phyloP scores from a whole-genome alignment of 2,329 filamentous ascomycete genomes.

The Colletotrichum navitas region DNA sequence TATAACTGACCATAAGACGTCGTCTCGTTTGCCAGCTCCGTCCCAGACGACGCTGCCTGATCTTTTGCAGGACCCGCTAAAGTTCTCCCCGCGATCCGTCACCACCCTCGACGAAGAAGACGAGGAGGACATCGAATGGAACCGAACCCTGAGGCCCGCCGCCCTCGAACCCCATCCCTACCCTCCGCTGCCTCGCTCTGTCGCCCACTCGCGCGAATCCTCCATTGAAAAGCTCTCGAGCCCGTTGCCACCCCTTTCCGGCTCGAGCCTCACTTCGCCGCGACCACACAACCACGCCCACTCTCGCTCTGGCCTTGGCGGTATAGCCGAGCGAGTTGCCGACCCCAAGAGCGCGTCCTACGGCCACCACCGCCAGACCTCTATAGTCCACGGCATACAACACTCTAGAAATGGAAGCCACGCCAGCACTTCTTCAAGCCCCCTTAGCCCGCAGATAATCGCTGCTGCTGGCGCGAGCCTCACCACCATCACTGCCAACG shows the following conservation, averaged over 20 bases:
- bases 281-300: conserved; percentile 55
- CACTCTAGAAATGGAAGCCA: conserved; percentile 92
- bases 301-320: conserved; percentile 57
- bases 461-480: conserved; percentile 72
- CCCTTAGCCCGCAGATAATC: conserved; percentile 89
- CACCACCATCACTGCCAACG: conserved; percentile 61
- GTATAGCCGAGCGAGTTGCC: conserved; percentile 64
- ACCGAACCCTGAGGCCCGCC: conserved; percentile 63
- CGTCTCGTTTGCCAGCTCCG: conserved; percentile 59
- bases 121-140: conserved; percentile 62
- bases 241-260: conserved; percentile 38
- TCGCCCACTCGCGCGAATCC: conserved; percentile 69
- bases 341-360: conserved; percentile 71
- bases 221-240: conserved; percentile 65
- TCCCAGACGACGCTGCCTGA: conserved; percentile 71
- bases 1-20: conserved; percentile 43
- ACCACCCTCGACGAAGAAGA: conserved; percentile 67
- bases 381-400: conserved; percentile 95
- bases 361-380: conserved; percentile 95
- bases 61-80: conserved; percentile 64
- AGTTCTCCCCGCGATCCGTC: conserved; percentile 64
- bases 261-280: conserved; percentile 51
- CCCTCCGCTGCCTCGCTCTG: conserved; percentile 53
- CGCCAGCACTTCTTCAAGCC: conserved; percentile 83
- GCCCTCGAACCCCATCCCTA: conserved; percentile 53